These are phyloP conservation scores for Herpetomonas tarakana DNA, from an alignment of 208 protist genomes.

Conservation along the genomic window DNA sequence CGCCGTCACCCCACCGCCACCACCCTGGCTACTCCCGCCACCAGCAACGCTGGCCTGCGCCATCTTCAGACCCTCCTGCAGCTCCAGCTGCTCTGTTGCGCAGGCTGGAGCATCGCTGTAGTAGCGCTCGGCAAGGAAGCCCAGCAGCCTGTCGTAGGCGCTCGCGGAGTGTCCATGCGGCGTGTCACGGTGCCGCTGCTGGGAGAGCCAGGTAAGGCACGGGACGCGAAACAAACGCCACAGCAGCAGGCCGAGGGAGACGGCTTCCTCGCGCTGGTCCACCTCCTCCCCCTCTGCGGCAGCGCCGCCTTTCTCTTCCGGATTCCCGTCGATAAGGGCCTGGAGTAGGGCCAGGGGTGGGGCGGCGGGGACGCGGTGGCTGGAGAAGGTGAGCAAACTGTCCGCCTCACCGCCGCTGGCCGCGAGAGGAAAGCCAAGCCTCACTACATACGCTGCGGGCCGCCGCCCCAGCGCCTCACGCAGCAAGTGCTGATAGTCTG, in stretches of 20 bases:
- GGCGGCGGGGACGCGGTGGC: constrained; percentile 23
- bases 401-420: constrained; percentile 13
- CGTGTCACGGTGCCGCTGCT: constrained; percentile 3
- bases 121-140: constrained; percentile 13
- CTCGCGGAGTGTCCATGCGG: neutral
- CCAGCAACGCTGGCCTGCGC: no score
- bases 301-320: neutral
- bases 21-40: no score
- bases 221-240: constrained; percentile 37
- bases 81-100: constrained; percentile 16
- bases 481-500: constrained; percentile 37
- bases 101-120: constrained; percentile 23
- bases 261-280: constrained; percentile 7
- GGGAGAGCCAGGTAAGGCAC: constrained; percentile 19
- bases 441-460: constrained; percentile 24
- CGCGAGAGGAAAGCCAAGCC: constrained; percentile 26
- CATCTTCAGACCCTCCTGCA: constrained; percentile 19
- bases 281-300: neutral
- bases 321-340: neutral
- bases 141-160: constrained; percentile 18
- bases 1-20: no score
- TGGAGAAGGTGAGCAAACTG: constrained; percentile 21
- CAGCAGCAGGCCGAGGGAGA: constrained; percentile 36
- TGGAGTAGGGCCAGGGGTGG: constrained; percentile 7
- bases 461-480: constrained; percentile 16